Percentiles rank a stretch among this genome's conserved stretches.
Evolutionary conservation across 345 rosid genomes (phyloP).

Genomic region (Isatis tinctoria): DNA sequence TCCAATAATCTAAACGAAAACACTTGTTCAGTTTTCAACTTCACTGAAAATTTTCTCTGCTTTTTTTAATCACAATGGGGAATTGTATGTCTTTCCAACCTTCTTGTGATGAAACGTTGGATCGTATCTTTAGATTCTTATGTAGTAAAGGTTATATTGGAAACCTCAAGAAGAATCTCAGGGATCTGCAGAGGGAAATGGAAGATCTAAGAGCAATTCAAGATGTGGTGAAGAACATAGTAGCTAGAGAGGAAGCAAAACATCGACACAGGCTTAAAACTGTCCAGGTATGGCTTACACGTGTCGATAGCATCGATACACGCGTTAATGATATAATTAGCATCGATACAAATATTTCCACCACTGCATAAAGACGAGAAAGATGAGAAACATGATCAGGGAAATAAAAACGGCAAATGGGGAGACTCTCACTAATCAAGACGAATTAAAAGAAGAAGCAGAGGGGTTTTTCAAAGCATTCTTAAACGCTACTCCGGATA

Average conservation of each 20-base stretch:
- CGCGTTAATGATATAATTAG: not conserved
- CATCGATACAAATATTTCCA: too few relatives aligned
- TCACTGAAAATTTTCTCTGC: not conserved
- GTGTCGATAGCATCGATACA: not conserved
- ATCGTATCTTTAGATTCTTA: not conserved
- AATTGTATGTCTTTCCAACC: not conserved
- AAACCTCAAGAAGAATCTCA: not conserved
- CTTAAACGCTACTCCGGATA: too few relatives aligned
- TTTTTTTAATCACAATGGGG: not conserved
- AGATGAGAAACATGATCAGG: too few relatives aligned
- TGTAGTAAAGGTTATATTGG: not conserved
- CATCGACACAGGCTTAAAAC: not conserved
- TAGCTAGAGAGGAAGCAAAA: not conserved
- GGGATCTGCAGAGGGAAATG: not conserved
- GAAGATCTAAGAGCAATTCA: not conserved
- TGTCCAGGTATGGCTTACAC: constrained; percentile 14
- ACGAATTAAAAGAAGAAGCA: too few relatives aligned
- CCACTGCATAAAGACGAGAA: too few relatives aligned
- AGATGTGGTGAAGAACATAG: not conserved
- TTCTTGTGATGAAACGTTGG: not conserved
- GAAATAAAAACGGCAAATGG: too few relatives aligned
- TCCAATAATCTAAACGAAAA: too few relatives aligned
- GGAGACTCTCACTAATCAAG: too few relatives aligned
- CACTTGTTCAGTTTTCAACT: too few relatives aligned
- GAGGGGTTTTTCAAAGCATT: too few relatives aligned